Percentiles rank a stretch among this genome's conserved stretches.
These are phyloP conservation scores for Mycena metata DNA, from an alignment of 768 basidiomycete genomes.

Conservation along the genomic window DNA sequence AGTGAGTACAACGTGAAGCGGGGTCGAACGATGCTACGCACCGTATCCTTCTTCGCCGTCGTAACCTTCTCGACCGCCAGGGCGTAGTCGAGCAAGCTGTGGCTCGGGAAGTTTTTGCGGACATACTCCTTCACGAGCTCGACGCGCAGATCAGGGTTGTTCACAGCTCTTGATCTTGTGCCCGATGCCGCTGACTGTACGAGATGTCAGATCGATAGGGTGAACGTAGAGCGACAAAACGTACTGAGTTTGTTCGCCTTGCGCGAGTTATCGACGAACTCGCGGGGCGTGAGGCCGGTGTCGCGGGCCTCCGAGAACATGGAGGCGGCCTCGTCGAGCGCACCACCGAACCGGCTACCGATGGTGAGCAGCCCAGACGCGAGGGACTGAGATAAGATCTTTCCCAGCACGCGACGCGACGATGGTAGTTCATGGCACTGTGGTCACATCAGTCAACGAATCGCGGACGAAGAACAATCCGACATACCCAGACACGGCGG, in stretches of 20 bases:
- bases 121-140: conserved; percentile 98
- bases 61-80: conserved; percentile 98
- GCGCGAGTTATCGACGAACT: conserved; percentile 95
- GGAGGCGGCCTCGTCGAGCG: conserved; percentile 94
- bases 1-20: conserved; percentile 11
- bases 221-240: conserved; percentile 46
- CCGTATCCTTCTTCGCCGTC: conserved; percentile 96
- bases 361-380: conserved; percentile 97
- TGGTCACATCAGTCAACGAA: neutral
- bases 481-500: conserved; percentile 86
- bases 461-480: conserved; percentile 33
- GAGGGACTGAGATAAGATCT: conserved; percentile 96
- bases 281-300: conserved; percentile 94
- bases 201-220: conserved; percentile 10
- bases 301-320: conserved; percentile 97
- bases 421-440: conserved; percentile 98
- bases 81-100: conserved; percentile 93
- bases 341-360: conserved; percentile 98
- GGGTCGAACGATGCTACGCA: conserved; percentile 47
- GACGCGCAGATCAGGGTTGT: conserved; percentile 94
- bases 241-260: conserved; percentile 94
- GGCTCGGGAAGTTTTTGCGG: conserved; percentile 94
- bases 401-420: conserved; percentile 99
- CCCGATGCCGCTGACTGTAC: conserved; percentile 92
- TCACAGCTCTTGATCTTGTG: conserved; percentile 99